Conservation (phyloP, 805 yeast species). For the Wickerhamiella sergipiensis region DNA sequence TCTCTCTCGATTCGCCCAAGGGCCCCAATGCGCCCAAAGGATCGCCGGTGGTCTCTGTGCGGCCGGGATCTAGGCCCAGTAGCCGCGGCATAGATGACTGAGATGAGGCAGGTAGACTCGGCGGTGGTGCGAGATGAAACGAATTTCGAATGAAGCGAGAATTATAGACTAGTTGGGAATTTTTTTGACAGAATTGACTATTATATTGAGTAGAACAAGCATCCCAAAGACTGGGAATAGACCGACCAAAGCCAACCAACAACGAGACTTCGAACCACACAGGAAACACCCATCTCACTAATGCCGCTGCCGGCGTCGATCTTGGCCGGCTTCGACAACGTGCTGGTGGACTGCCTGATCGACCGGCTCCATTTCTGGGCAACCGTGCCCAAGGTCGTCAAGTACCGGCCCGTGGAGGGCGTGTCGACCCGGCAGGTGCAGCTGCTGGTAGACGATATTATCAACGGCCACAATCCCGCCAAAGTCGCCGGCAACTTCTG, state of each 20-base stretch:
- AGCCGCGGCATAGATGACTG: not conserved
- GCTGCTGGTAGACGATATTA: not conserved
- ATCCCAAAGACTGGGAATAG: too few relatives aligned
- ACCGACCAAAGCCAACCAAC: not conserved
- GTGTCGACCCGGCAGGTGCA: not conserved
- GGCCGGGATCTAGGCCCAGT: not conserved
- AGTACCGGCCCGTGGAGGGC: not conserved
- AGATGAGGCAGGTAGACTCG: not conserved
- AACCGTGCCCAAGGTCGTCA: conserved; percentile 18
- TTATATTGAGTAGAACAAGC: too few relatives aligned
- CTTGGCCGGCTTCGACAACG: conserved; percentile 20
- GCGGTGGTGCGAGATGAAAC: too few relatives aligned
- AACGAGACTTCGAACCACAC: not conserved
- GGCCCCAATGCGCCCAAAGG: not conserved
- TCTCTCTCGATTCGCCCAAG: not conserved
- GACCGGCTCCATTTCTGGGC: conserved; percentile 22
- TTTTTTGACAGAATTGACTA: too few relatives aligned
- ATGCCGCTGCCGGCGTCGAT: conserved; percentile 16
- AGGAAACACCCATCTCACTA: not conserved
- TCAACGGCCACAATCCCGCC: not conserved
- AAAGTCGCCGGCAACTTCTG: conserved; percentile 20
- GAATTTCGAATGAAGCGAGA: too few relatives aligned
- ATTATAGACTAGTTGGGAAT: too few relatives aligned
- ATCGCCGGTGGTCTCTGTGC: not conserved
- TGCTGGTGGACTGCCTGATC: conserved; percentile 19